Percentiles rank a stretch among this genome's conserved stretches.
phyloP scores from a whole-genome alignment of 176 grass and related monocot genomes.

The Carex kokanica region DNA sequence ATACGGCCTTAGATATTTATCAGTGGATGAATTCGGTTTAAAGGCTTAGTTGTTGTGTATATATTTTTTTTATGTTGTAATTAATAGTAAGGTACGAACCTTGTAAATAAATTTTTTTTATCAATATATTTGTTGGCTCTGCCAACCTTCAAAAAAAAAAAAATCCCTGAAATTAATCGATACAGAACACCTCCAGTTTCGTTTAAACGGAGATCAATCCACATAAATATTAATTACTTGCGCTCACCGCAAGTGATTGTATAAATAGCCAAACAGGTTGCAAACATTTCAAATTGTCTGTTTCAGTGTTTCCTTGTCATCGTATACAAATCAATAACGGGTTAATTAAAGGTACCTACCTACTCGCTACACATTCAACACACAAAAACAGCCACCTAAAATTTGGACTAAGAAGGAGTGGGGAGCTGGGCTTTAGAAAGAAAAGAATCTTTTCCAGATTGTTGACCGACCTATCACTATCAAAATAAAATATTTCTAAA shows the following conservation, averaged over 20 bases:
- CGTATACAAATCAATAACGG: neutral
- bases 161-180: too few species aligned
- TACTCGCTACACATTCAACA: neutral
- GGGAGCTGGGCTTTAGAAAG: neutral
- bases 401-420: neutral
- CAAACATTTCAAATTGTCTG: neutral
- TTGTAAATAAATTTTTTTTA: too few species aligned
- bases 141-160: too few species aligned
- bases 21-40: too few species aligned
- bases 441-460: slow-evolving; percentile 9
- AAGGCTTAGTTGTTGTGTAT: too few species aligned
- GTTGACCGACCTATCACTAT: neutral
- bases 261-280: neutral
- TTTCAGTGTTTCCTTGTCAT: neutral
- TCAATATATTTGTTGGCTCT: too few species aligned
- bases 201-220: neutral
- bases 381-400: neutral
- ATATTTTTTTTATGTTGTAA: too few species aligned
- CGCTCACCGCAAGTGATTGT: neutral
- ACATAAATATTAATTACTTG: slow-evolving; percentile 4
- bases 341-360: neutral
- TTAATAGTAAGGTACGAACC: too few species aligned
- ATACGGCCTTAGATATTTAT: too few species aligned
- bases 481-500: slow-evolving; percentile 1
- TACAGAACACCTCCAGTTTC: neutral